Evolutionary conservation across 495 filamentous ascomycete species (phyloP).

Genomic region (Xylaria cubensis): DNA sequence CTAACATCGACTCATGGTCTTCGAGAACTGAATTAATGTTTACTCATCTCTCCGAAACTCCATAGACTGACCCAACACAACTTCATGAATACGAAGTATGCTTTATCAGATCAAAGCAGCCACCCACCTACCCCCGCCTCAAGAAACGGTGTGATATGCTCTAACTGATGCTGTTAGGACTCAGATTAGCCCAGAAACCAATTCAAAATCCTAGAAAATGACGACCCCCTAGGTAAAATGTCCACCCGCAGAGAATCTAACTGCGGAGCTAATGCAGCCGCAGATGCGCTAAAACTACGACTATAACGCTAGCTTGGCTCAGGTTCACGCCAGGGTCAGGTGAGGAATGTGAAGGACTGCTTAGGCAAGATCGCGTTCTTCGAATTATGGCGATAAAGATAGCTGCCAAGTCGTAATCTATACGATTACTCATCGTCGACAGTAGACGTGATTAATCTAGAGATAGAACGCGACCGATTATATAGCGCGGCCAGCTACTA

Average conservation of each 20-base stretch:
- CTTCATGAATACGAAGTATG: neutral
- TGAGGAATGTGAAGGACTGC: neutral
- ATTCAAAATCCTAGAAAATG: neutral
- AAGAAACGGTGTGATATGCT: neutral
- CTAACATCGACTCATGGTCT: neutral
- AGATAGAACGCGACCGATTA: neutral
- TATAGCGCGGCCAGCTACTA: neutral
- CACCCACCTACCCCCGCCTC: neutral
- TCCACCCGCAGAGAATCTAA: neutral
- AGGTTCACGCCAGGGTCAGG: neutral
- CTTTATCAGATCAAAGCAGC: neutral
- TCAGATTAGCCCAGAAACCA: neutral
- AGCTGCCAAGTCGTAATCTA: neutral
- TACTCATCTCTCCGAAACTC: slow-evolving; percentile 18
- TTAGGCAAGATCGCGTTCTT: neutral
- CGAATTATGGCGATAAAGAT: neutral
- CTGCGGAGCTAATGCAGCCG: neutral
- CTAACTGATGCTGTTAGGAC: neutral
- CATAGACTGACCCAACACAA: neutral
- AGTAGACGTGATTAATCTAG: neutral
- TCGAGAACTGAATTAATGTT: neutral
- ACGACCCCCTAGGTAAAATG: neutral
- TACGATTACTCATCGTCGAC: neutral
- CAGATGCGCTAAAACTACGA: neutral
- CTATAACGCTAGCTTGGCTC: neutral